Percentiles rank a stretch among this genome's conserved stretches.
phyloP scores from a whole-genome alignment of 1,284 basidiomycete genomes.

The Volvariella surrecta region DNA sequence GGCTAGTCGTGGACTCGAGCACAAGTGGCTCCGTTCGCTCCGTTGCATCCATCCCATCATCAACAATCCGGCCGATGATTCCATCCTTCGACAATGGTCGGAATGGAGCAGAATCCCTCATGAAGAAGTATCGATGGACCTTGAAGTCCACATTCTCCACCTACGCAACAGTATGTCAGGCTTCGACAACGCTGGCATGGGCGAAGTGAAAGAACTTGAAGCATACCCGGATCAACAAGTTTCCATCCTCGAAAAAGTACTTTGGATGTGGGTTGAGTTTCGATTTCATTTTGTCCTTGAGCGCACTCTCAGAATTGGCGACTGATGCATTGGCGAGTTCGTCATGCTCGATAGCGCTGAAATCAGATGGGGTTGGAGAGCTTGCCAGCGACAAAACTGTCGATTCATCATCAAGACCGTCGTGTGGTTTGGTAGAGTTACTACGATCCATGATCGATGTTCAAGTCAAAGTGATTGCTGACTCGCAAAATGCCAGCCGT shows the following conservation, averaged over 20 bases:
- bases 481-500: too few species aligned
- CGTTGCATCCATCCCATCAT: neutral
- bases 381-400: too few species aligned
- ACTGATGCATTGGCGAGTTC: too few species aligned
- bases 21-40: constrained; percentile 11
- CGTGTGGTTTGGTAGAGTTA: too few species aligned
- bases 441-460: too few species aligned
- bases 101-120: constrained; percentile 22
- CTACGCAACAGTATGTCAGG: too few species aligned
- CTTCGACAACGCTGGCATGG: neutral
- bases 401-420: too few species aligned
- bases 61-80: constrained; percentile 3
- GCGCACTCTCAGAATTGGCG: too few species aligned
- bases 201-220: neutral
- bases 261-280: constrained; percentile 7
- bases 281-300: too few species aligned
- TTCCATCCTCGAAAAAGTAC: constrained; percentile 16
- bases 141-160: constrained; percentile 15
- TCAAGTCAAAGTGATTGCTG: too few species aligned
- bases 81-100: constrained; percentile 10
- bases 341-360: too few species aligned
- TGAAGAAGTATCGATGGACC: constrained; percentile 21
- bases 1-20: constrained; percentile 11
- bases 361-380: too few species aligned
- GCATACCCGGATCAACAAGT: constrained; percentile 14